phyloP scores from a whole-genome alignment of 169 alveolate species.

The Plasmodium knowlesi region DNA sequence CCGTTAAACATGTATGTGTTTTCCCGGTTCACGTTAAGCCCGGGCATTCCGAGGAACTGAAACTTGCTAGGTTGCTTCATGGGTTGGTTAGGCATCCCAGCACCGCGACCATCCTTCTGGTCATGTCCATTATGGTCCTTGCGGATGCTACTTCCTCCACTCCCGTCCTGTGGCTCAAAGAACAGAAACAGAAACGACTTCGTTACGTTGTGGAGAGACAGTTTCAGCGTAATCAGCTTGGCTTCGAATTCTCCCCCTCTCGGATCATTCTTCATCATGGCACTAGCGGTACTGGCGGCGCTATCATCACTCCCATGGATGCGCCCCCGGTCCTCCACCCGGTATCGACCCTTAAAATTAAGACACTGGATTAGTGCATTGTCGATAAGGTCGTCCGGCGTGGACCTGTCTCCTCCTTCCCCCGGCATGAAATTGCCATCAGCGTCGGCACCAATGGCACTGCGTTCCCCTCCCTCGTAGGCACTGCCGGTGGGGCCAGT shows the following conservation, averaged over 20 bases:
- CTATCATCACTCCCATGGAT: no score
- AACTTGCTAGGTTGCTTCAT: background rate
- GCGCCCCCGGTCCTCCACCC: background rate
- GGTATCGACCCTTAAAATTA: slow-evolving; percentile 36
- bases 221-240: slow-evolving; percentile 42
- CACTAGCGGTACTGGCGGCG: background rate
- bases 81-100: background rate
- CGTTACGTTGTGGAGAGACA: slow-evolving; percentile 28
- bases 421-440: background rate
- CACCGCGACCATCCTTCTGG: background rate
- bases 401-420: background rate
- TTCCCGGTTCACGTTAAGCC: slow-evolving; percentile 11
- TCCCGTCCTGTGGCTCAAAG: slow-evolving; percentile 21
- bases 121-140: no score
- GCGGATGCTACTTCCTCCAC: background rate
- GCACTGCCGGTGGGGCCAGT: background rate
- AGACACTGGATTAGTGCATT: slow-evolving; percentile 40
- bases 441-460: background rate
- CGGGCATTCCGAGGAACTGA: slow-evolving; percentile 25
- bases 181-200: slow-evolving; percentile 39
- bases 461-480: background rate
- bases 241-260: slow-evolving; percentile 20
- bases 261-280: background rate
- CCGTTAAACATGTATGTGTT: slow-evolving; percentile 34
- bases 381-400: slow-evolving; percentile 19